Base-by-base conservation (phyloP, 371 early-diverging fungal species). In the Mucor plumbeus region DNA sequence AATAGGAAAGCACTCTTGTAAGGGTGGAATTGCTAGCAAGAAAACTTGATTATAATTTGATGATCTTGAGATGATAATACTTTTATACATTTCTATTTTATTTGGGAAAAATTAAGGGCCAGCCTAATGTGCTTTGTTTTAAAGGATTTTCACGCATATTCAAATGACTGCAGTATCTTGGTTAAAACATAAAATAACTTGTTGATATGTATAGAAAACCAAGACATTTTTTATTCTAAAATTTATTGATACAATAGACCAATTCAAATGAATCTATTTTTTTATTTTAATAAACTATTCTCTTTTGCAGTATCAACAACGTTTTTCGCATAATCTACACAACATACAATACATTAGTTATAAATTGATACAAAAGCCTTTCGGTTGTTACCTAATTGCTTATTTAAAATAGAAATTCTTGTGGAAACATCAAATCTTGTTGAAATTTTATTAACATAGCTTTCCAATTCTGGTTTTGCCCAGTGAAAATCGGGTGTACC, bases 401-500 rank as follows among this genome's bases (percentile, higher is more conserved):
- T 48, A 17, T 48, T n/a, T 21, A 48, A 19, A 9, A 48, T 21
- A 4, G n/a, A 21, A 48, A 48, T 48, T 17, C 48, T 48, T 7
- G 48, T 21, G 9, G 48, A 17, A 7, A 38, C 38, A 21, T 48
- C 48, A 21, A 48, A 48, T 21, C 48, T 48, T 0, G 48, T 9
- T 19, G 48, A 48, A 9, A 48, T 48, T 17, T 48, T 19, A 17
- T 9, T 21, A 9, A 48, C 48, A 48, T 48, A 48, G 6, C 48
- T 21, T 17, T 48, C 21, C n/a, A 17, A 48, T 48, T 48, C 48
- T n/a, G 48, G 15, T 11, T 69, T 63, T 38, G 62, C 61, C 78
- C 78, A 78, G 15, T 73, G 63, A 17, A 78, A 63, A 55, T 73
- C 69, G 40, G 73, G 39, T 5, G 73, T 73, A 41, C 70, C 69